Conservation (phyloP, 257 asterid genomes). For the Salvia hispanica region DNA sequence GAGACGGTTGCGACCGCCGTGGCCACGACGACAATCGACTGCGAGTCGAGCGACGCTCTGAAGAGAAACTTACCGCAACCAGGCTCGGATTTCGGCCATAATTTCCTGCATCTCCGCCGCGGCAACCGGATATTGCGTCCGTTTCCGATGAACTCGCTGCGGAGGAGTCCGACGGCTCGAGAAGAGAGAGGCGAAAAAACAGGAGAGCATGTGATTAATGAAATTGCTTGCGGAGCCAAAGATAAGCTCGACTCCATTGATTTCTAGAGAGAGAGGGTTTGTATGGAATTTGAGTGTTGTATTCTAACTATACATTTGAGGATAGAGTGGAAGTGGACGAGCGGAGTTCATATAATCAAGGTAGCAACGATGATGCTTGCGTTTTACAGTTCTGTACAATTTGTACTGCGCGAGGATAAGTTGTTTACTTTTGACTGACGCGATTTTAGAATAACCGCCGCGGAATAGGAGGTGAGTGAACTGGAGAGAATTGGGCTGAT, state of each 20-base stretch:
- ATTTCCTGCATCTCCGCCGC: constrained; percentile 47
- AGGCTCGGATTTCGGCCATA: constrained; percentile 45
- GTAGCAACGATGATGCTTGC: constrained; percentile 24
- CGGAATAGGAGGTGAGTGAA: background rate
- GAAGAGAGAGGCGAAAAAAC: constrained; percentile 40
- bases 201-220: constrained; percentile 49
- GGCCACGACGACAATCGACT: constrained; percentile 42
- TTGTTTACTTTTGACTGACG: too few species aligned
- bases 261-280: constrained; percentile 13
- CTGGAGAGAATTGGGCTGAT: background rate
- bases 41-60: constrained; percentile 75
- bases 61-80: constrained; percentile 36
- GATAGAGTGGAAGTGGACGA: constrained; percentile 47
- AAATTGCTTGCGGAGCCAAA: constrained; percentile 43
- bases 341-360: constrained; percentile 35
- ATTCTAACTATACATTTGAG: constrained; percentile 14
- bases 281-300: background rate
- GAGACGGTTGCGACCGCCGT: constrained; percentile 63
- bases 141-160: constrained; percentile 51
- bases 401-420: background rate
- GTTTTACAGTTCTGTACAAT: constrained; percentile 9
- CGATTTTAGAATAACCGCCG: background rate
- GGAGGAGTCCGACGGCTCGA: constrained; percentile 50
- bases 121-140: constrained; percentile 58
- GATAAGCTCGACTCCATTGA: constrained; percentile 66